Evolutionary conservation across 1,139 yeast genomes (phyloP), one percentile per base, ranked within the genome.

Genomic region (Pichia sp.): DNA sequence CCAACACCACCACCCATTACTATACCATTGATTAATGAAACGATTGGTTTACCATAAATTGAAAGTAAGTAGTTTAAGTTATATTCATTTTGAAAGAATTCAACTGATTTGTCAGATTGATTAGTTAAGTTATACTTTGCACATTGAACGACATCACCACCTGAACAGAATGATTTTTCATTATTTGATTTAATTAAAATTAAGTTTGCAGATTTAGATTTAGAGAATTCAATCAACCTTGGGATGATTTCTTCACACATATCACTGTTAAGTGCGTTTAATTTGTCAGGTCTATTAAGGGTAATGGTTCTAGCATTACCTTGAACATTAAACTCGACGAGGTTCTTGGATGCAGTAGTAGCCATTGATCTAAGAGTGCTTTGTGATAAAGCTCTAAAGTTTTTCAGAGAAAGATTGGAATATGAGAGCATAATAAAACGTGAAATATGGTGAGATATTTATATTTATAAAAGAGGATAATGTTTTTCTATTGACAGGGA

Each of bases 1-100:
- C 98, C 98, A 33, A 87, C 95, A 53, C 98, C 98, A 41, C 98
- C 98, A 43, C 98, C 98, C 96, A 91, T 87, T 29, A 93, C 87
- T 55, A 91, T 87, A 24, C 97, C 97, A 58, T 91, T 82, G 80
- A 85, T 82, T 34, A 88, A 59, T 1, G 95, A 72, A 16, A 91
- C 79, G 50, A 84, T 74, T 1, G 98, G 97, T 65, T 88, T 91
- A 46, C 80, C 70, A 58, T 77, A 87, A 14, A 93, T 80, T 15
- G 95, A 81, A 51, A 89, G 70, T 43, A 81, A 68, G 56, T 81
- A 86, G 65, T 91, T 81, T 57, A 91, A 68, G 48, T 80, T 77
- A 66, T 91, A 91, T 64, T 91, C 98, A 47, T 71, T 63, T 50
- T 77, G 76, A 66, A 91, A 91, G 62, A 84, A 85, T 47, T 74